Conservation (phyloP, 768 basidiomycete species). For the Hygrophorus russula region DNA sequence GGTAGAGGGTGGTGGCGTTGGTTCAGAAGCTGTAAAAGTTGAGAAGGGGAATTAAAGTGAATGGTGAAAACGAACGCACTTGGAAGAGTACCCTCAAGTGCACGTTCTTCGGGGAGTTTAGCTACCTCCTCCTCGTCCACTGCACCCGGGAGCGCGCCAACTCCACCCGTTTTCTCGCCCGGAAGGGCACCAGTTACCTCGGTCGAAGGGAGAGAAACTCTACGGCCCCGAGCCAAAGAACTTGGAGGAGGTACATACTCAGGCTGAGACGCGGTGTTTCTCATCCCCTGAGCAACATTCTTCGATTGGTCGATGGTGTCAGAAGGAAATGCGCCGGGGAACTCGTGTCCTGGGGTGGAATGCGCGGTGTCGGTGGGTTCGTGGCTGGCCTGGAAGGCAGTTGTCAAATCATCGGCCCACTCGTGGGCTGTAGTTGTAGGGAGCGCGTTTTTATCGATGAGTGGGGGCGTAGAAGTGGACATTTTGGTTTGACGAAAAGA, state of each 20-base stretch:
- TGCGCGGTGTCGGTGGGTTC: too few species aligned
- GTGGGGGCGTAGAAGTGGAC: too few species aligned
- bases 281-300: neutral
- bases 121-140: slow-evolving; percentile 34
- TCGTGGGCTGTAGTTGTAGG: too few species aligned
- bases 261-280: slow-evolving; percentile 11
- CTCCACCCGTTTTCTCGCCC: slow-evolving; percentile 21
- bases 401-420: too few species aligned
- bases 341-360: too few species aligned
- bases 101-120: slow-evolving; percentile 36
- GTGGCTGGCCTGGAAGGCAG: too few species aligned
- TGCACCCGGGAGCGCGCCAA: slow-evolving; percentile 38
- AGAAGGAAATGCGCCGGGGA: too few species aligned
- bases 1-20: too few species aligned
- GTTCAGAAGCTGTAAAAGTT: too few species aligned
- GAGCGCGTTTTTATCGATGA: too few species aligned
- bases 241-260: neutral
- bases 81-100: slow-evolving; percentile 3
- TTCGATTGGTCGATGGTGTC: neutral
- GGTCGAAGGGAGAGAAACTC: slow-evolving; percentile 7
- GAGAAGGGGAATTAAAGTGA: neutral
- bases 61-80: neutral
- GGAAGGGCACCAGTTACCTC: slow-evolving; percentile 2
- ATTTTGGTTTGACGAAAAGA: too few species aligned
- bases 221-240: slow-evolving; percentile 6